Conservation (phyloP, 2,329 filamentous ascomycete genomes). For the Ramularia endophylla region DNA sequence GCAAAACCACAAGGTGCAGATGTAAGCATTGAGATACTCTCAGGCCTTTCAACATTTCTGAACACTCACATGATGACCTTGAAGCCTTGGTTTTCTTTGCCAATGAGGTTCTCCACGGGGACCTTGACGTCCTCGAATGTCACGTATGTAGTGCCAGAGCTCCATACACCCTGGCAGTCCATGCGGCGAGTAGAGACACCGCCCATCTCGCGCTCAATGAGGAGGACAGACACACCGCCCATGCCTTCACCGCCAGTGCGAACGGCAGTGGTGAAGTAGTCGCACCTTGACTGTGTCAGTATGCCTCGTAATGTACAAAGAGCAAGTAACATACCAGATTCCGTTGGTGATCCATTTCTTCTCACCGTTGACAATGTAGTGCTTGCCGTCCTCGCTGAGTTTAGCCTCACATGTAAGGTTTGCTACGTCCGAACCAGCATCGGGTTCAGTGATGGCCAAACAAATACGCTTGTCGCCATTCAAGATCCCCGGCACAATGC, state of each 20-base stretch:
- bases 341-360: slow-evolving; percentile 99
- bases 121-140: slow-evolving; percentile 99
- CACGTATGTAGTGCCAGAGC: slow-evolving; percentile 90
- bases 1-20: too few species aligned
- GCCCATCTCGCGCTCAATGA: slow-evolving; percentile 79
- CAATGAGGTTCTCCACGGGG: slow-evolving; percentile 95
- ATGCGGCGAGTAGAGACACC: slow-evolving; percentile 91
- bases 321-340: slow-evolving; percentile 40
- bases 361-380: slow-evolving; percentile 99
- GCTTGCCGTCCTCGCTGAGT: slow-evolving; percentile 89
- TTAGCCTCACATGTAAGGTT: slow-evolving; percentile 95
- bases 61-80: slow-evolving; percentile 99
- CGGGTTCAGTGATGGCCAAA: slow-evolving; percentile 90
- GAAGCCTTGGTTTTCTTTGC: slow-evolving; percentile 98
- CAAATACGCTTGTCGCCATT: slow-evolving; percentile 95
- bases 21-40: too few species aligned
- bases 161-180: slow-evolving; percentile 99
- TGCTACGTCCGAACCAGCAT: slow-evolving; percentile 91
- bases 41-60: too few species aligned
- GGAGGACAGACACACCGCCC: slow-evolving; percentile 84
- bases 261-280: slow-evolving; percentile 97
- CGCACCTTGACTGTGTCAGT: slow-evolving; percentile 55
- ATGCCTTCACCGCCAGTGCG: slow-evolving; percentile 75
- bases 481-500: slow-evolving; percentile 82
- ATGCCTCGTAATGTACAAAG: neutral